These are phyloP conservation scores for Scenedesmus sp. DNA, from an alignment of 163 green algal species.

Conservation along the genomic window DNA sequence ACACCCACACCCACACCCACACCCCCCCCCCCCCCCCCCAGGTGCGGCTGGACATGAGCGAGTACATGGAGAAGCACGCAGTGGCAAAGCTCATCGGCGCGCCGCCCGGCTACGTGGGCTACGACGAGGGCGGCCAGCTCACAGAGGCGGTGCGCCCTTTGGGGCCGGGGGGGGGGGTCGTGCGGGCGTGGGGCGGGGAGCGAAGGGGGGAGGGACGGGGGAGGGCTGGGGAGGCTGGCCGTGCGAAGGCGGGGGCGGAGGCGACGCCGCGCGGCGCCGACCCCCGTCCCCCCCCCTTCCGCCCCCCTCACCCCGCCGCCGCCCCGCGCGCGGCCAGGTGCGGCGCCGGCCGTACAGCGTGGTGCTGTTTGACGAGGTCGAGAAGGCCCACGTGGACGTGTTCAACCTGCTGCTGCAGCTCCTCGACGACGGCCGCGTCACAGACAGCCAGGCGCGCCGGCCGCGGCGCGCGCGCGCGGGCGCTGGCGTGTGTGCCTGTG, in stretches of 20 bases:
- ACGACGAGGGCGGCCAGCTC: slow-evolving; percentile 76
- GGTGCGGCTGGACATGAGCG: slow-evolving; percentile 52
- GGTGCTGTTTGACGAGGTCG: slow-evolving; percentile 80
- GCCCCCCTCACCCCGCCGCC: background rate
- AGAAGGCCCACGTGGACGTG: slow-evolving; percentile 91
- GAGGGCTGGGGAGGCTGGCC: too few species aligned
- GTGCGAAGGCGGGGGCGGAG: too few species aligned
- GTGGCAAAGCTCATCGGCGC: slow-evolving; percentile 83
- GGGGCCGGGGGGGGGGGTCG: slow-evolving; percentile 37
- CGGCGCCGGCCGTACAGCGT: slow-evolving; percentile 71
- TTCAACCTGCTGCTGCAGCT: slow-evolving; percentile 98
- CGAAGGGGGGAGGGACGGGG: slow-evolving; percentile 72
- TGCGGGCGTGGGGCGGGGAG: slow-evolving; percentile 52
- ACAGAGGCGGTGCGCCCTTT: slow-evolving; percentile 69
- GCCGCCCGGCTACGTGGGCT: slow-evolving; percentile 78
- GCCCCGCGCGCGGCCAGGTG: slow-evolving; percentile 53
- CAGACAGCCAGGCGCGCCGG: slow-evolving; percentile 76
- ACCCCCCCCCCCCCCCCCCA: too few species aligned
- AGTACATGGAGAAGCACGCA: slow-evolving; percentile 95
- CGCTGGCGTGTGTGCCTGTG: background rate
- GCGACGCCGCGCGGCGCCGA: background rate
- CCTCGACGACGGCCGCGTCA: slow-evolving; percentile 72
- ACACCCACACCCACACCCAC: too few species aligned
- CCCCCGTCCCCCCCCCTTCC: background rate
- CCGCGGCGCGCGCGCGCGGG: slow-evolving; percentile 21